Base-by-base conservation (phyloP, 805 yeast species). In the Candida krabiensis region DNA sequence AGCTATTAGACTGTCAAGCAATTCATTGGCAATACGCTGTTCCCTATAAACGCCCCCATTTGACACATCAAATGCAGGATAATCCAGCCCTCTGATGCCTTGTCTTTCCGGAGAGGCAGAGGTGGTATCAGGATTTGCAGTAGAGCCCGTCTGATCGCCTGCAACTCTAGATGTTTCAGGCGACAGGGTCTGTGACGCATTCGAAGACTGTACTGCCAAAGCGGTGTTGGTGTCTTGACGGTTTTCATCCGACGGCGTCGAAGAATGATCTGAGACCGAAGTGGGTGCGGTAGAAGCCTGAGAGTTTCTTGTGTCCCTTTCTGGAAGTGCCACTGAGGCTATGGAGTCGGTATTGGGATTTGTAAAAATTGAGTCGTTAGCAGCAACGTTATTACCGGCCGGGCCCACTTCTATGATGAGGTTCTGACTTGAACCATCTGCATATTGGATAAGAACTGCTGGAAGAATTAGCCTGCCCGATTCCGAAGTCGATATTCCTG, bases 1-100 rank as follows among this genome's bases (percentile, higher is more conserved):
- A 4, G 52, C 51, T 8, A 50, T 44, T 16, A 59, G 33, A 13
- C 51, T 43, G 19, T 56, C 55, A 12, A 59, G 33, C 8, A 53
- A 39, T 14, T 50, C 50, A 19, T 46, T 44, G 15, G 49, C 44
- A 16, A 42, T 35, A 28, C 48, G 34, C 14, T 49, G 48, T 11
- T 56, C 58, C n/a, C 56, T 47, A 38, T 49, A 57, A 4, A 60
- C 51, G 4, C 66, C 66, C 9, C 56, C 55, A 21, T 54, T 42
- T 1, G 67, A 56, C 12, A 60, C 65, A 37, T 62, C 69, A 43
- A 63, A 63, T 1, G 66, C 65, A 5, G 69, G 67, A 35, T 45
- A 58, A 35, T 63, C 67, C 12, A 63, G 16, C 2, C 67, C 67
- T 28, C 66, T 50, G n/a, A 56, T 39, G 1, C 60, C 60, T 29